These are phyloP conservation scores for Brassica juncea DNA, from an alignment of 345 rosid genomes.

Conservation along the genomic window DNA sequence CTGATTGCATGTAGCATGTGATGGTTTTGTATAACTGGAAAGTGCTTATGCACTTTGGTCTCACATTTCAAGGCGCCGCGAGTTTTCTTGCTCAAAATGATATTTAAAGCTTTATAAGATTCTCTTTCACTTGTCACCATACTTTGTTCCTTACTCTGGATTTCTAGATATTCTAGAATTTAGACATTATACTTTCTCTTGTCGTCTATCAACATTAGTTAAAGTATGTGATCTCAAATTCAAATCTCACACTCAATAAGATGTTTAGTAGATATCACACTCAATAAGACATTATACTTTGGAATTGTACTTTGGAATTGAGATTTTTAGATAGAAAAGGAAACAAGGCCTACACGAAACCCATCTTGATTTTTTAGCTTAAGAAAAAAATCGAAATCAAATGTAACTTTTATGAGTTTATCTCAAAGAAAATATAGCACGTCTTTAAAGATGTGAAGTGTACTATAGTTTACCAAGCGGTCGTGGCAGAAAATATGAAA, in stretches of 20 bases:
- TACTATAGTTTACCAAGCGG: background rate
- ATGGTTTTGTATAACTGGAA: constrained; percentile 22
- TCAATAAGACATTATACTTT: too few relatives aligned
- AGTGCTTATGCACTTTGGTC: constrained; percentile 6
- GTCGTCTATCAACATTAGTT: background rate
- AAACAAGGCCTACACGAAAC: background rate
- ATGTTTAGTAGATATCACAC: background rate
- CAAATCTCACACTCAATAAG: background rate
- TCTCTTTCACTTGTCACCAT: constrained; percentile 18
- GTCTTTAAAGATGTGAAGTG: background rate
- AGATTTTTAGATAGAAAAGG: background rate
- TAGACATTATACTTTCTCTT: constrained; percentile 1
- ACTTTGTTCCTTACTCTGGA: background rate
- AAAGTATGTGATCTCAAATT: background rate
- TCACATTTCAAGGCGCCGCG: constrained; percentile 35
- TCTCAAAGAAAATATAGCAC: background rate
- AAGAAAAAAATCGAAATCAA: background rate
- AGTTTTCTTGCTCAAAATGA: constrained; percentile 11
- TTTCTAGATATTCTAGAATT: background rate
- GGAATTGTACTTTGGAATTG: background rate
- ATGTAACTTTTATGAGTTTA: background rate
- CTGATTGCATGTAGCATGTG: background rate
- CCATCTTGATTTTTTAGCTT: background rate
- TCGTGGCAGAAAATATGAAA: background rate
- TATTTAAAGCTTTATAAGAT: constrained; percentile 13